Conservation (phyloP, 2,329 filamentous ascomycete species). For the Zopfia rhizophila region DNA sequence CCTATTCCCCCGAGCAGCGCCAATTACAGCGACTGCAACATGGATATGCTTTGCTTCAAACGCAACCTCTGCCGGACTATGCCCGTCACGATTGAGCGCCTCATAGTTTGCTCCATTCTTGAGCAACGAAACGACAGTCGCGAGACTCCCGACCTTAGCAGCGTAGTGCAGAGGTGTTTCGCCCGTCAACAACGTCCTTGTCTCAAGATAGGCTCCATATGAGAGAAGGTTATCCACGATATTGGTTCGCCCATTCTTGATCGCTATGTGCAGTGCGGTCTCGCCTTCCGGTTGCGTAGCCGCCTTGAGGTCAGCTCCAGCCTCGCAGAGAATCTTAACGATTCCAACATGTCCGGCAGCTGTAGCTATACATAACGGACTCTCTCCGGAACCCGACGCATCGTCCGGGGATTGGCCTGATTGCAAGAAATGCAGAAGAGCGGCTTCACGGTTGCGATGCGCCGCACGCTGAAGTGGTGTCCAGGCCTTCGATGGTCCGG, state of each 20-base stretch:
- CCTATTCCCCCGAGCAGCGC: slow-evolving; percentile 36
- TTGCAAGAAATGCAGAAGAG: slow-evolving; percentile 42
- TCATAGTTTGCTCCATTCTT: slow-evolving; percentile 41
- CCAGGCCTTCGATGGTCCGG: slow-evolving; percentile 40
- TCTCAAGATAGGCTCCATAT: slow-evolving; percentile 33
- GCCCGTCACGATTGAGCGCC: slow-evolving; percentile 26
- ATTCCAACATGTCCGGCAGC: slow-evolving; percentile 37
- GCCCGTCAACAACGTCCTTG: slow-evolving; percentile 30
- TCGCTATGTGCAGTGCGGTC: slow-evolving; percentile 43
- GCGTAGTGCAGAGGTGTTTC: slow-evolving; percentile 48
- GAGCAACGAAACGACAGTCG: slow-evolving; percentile 35
- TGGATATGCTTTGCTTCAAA: slow-evolving; percentile 39
- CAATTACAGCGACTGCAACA: slow-evolving; percentile 44
- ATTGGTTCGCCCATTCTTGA: slow-evolving; percentile 36
- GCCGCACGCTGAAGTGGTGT: slow-evolving; percentile 44
- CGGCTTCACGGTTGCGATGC: slow-evolving; percentile 43
- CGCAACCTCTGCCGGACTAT: slow-evolving; percentile 41
- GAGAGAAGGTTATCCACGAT: slow-evolving; percentile 38
- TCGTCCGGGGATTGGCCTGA: slow-evolving; percentile 41
- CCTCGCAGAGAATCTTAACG: slow-evolving; percentile 38
- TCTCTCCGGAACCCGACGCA: slow-evolving; percentile 27
- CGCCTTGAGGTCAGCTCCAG: slow-evolving; percentile 38
- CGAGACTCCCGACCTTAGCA: slow-evolving; percentile 35
- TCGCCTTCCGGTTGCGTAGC: slow-evolving; percentile 34
- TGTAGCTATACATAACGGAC: slow-evolving; percentile 42